phyloP scores from a whole-genome alignment of 768 basidiomycete species.

The Leccinum boreale region DNA sequence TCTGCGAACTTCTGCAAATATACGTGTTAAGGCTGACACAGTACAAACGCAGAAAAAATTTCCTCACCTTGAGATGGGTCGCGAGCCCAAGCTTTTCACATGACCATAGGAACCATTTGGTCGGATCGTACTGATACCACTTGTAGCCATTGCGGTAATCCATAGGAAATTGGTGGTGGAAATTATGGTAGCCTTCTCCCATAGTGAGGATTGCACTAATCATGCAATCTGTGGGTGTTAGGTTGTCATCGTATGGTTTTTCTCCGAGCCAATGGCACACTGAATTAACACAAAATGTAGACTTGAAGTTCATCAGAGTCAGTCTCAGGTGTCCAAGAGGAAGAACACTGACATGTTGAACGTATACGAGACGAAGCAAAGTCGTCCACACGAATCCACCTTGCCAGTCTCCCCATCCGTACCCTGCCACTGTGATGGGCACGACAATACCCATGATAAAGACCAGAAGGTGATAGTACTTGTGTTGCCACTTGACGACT shows the following conservation, averaged over 20 bases:
- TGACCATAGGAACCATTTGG: constrained; percentile 76
- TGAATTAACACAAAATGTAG: constrained; percentile 93
- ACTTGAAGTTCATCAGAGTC: constrained; percentile 38
- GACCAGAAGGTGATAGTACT: constrained; percentile 64
- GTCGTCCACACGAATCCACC: constrained; percentile 33
- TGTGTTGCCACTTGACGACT: constrained; percentile 82
- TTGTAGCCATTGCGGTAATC: constrained; percentile 95
- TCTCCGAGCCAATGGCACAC: constrained; percentile 93
- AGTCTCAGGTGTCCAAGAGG: background rate
- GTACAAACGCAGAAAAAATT: background rate
- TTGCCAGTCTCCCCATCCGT: constrained; percentile 24
- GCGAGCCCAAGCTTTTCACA: constrained; percentile 45
- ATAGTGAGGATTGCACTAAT: constrained; percentile 84
- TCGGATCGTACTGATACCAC: constrained; percentile 84
- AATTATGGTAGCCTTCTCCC: constrained; percentile 96
- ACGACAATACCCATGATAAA: constrained; percentile 63
- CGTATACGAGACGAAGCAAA: constrained; percentile 60
- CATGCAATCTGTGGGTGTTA: constrained; percentile 84
- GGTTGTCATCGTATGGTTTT: constrained; percentile 86
- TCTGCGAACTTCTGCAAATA: constrained; percentile 43
- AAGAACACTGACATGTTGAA: constrained; percentile 66
- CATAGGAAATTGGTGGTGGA: constrained; percentile 94
- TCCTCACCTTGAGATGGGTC: constrained; percentile 47
- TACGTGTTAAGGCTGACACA: background rate
- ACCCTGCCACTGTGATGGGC: constrained; percentile 47